These are phyloP conservation scores for Gomphus sp. DNA, from an alignment of 1,284 basidiomycete genomes.

Conservation along the genomic window DNA sequence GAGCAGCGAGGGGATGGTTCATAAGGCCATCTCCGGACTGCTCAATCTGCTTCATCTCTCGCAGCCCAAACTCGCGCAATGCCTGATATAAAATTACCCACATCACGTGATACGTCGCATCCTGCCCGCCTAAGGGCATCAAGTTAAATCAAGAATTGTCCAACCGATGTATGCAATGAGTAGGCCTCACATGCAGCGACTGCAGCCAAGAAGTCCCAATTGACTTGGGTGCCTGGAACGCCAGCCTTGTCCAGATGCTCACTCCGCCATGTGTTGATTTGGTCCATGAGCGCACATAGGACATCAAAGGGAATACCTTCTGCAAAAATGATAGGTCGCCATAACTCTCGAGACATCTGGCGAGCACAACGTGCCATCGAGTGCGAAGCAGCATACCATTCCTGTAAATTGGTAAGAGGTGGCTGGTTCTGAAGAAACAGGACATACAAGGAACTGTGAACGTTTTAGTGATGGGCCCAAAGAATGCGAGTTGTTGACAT, in stretches of 20 bases:
- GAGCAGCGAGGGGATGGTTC: conserved; percentile 23
- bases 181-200: conserved; percentile 53
- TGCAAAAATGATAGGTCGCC: conserved; percentile 63
- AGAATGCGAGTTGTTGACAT: conserved; percentile 14
- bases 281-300: conserved; percentile 46
- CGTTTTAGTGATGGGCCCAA: conserved; percentile 1
- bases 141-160: neutral
- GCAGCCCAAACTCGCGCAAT: conserved; percentile 76
- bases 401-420: conserved; percentile 14
- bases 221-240: conserved; percentile 72
- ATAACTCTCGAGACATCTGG: conserved; percentile 69
- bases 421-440: neutral
- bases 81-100: conserved; percentile 77
- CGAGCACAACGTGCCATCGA: conserved; percentile 73
- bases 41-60: conserved; percentile 49
- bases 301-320: conserved; percentile 68
- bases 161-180: neutral
- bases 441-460: conserved; percentile 10
- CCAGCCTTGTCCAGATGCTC: conserved; percentile 71
- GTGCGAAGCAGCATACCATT: conserved; percentile 50
- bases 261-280: conserved; percentile 69
- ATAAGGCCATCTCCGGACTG: conserved; percentile 27
- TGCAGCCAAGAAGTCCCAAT: conserved; percentile 86
- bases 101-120: conserved; percentile 85
- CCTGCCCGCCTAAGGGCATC: conserved; percentile 52